Conservation (phyloP, 495 filamentous ascomycete species). For the Talaromyces ruber region DNA sequence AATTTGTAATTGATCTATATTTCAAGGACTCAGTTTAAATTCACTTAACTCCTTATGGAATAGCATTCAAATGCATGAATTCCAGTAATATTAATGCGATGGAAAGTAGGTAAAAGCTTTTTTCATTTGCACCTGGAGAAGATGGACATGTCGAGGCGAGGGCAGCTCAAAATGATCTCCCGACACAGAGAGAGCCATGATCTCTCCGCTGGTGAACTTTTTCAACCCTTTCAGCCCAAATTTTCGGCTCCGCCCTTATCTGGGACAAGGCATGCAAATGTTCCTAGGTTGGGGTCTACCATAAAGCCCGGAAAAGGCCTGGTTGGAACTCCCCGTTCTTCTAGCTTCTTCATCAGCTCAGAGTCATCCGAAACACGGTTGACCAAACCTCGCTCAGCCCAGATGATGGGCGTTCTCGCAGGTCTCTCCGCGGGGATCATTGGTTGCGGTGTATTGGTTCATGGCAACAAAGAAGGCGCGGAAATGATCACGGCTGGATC, state of each 20-base stretch:
- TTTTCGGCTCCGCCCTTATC: not conserved
- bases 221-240: not conserved
- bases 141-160: not conserved
- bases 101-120: not conserved
- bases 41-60: not conserved
- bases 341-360: not conserved
- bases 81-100: too few relatives aligned
- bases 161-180: not conserved
- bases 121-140: not conserved
- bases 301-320: not conserved
- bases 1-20: not conserved
- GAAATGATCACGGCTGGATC: not conserved
- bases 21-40: not conserved
- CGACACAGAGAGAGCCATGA: not conserved
- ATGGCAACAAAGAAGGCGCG: not conserved
- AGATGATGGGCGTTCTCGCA: not conserved
- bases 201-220: not conserved
- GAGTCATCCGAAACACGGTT: not conserved
- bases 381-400: not conserved
- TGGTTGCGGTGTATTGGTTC: not conserved
- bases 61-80: not conserved
- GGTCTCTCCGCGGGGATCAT: not conserved
- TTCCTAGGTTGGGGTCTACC: not conserved
- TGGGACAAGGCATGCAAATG: not conserved
- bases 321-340: not conserved